Percentiles rank a stretch among this genome's conserved stretches.
These are phyloP conservation scores for Tylopilus vinaceipallidus DNA, from an alignment of 768 basidiomycete species.

Conservation along the genomic window DNA sequence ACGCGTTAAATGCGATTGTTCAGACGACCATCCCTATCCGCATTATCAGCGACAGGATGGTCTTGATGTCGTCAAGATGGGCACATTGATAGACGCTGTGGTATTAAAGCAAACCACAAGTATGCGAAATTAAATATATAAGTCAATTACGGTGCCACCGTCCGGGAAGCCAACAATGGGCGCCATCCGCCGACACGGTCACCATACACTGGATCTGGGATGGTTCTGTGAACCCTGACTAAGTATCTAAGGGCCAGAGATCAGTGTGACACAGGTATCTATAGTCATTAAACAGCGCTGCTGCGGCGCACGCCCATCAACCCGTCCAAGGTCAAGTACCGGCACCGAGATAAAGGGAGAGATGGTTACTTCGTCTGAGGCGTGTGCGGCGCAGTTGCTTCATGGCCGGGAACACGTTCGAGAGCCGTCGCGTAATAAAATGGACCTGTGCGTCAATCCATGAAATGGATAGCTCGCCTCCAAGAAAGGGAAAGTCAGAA, in stretches of 20 bases:
- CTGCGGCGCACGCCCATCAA: constrained; percentile 17
- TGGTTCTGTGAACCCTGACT: constrained; percentile 8
- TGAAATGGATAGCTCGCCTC: constrained; percentile 11
- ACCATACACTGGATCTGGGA: constrained; percentile 7
- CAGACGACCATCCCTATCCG: constrained; percentile 7
- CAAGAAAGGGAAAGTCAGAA: constrained; percentile 11
- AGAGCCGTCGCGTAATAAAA: constrained; percentile 19
- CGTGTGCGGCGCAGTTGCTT: constrained; percentile 7
- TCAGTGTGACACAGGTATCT: constrained; percentile 16
- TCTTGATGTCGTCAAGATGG: constrained; percentile 15
- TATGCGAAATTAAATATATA: constrained; percentile 16
- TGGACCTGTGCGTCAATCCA: constrained; percentile 17
- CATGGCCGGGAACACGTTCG: constrained; percentile 7
- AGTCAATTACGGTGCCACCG: constrained; percentile 11
- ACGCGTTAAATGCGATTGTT: constrained; percentile 19
- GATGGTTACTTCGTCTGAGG: not conserved
- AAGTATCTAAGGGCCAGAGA: constrained; percentile 5
- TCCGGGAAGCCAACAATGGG: constrained; percentile 2
- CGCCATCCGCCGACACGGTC: constrained; percentile 10
- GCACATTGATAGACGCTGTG: constrained; percentile 14
- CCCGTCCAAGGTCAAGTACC: constrained; percentile 13
- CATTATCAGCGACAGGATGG: constrained; percentile 20
- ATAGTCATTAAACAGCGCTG: constrained; percentile 9
- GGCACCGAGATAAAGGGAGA: constrained; percentile 26
- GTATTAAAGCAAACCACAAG: not conserved